These are phyloP conservation scores for Hypoxylon intermedium DNA, from an alignment of 495 filamentous ascomycete genomes.

Conservation along the genomic window DNA sequence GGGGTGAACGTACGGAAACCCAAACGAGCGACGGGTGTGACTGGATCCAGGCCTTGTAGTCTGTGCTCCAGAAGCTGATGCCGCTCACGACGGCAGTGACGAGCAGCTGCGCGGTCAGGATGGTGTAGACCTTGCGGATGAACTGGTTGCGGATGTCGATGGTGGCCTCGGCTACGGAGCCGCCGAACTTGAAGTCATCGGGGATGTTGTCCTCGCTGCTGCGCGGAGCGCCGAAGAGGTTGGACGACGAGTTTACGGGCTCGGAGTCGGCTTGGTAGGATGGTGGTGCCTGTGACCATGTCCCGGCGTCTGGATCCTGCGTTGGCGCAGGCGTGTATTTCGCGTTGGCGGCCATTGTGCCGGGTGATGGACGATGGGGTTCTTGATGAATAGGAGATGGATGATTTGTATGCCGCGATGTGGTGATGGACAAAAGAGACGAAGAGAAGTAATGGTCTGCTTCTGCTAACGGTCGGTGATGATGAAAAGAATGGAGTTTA, in stretches of 20 bases:
- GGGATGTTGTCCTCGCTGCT: constrained; percentile 88
- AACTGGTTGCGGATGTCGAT: constrained; percentile 97
- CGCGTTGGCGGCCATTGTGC: constrained; percentile 67
- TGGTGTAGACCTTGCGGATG: constrained; percentile 77
- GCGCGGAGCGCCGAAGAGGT: constrained; percentile 62
- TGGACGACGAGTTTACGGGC: constrained; percentile 32
- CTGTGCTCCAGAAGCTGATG: constrained; percentile 79
- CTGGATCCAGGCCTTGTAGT: constrained; percentile 90
- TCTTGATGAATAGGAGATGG: not conserved
- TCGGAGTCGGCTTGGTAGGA: constrained; percentile 64
- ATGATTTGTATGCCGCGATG: not conserved
- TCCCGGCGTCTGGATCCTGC: constrained; percentile 70
- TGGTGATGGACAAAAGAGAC: not conserved
- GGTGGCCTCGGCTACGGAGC: constrained; percentile 88
- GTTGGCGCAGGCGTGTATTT: constrained; percentile 76
- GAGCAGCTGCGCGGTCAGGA: constrained; percentile 81
- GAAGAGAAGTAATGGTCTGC: constrained; percentile 31
- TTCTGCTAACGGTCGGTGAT: constrained; percentile 1
- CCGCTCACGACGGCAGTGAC: constrained; percentile 81
- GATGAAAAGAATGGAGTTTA: constrained; percentile 19
- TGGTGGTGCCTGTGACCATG: constrained; percentile 85
- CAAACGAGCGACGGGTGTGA: constrained; percentile 83
- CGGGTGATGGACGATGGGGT: not conserved
- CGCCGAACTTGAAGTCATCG: constrained; percentile 99
- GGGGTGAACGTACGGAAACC: constrained; percentile 60